Evolutionary conservation across 2,329 filamentous ascomycete genomes (phyloP), one percentile per base, ranked within the genome.

Genomic region (Monosporascus sp.): DNA sequence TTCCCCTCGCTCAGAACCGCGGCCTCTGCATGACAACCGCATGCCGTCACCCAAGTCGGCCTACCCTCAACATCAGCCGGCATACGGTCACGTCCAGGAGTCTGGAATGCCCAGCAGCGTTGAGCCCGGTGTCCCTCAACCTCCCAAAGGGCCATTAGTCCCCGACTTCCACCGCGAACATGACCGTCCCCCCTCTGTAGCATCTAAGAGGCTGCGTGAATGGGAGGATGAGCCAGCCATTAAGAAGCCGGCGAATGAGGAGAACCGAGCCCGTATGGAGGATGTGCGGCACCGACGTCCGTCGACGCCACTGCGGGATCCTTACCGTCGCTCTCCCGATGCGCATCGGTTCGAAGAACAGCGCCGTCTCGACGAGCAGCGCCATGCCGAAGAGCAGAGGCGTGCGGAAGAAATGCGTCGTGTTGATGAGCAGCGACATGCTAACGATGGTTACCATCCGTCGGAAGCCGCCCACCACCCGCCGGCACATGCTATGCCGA

Each of bases 381-480:
- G 75, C 39, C 72, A 75, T 4, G 70, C 62, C 4, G 78, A 80
- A 17, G 77, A 80, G 15, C 83, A 87, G 63, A 84, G 87, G 48
- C 83, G 87, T 38, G 67, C 66, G 3, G 80, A 84, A 36, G 74
- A 77, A 22, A 74, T 77, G 60, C 77, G 80, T 38, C 74, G 79
- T 27, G 70, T 68, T 6, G 81, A 85, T 31, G 80, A 82, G 57
- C 81, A 87, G 62, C 87, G 89, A 50, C 85, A 89, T 52, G 81
- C 80, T 35, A 87, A 85, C 57, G 89, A 94, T 50, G 86, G 80
- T 52, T 96, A 97, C 65, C 90, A 97, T 68, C 91, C 93, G 5
- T 96, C 92, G 1, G 91, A 97, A 70, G 90, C 90, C 51, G 91
- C 92, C 2, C 92, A 96, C 66, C 92, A 96, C 66, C 86, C 87